Percentiles rank a stretch among this genome's conserved stretches.
phyloP scores from a whole-genome alignment of 352 stramenopile genomes.

The Phytophthora citrophthora region DNA sequence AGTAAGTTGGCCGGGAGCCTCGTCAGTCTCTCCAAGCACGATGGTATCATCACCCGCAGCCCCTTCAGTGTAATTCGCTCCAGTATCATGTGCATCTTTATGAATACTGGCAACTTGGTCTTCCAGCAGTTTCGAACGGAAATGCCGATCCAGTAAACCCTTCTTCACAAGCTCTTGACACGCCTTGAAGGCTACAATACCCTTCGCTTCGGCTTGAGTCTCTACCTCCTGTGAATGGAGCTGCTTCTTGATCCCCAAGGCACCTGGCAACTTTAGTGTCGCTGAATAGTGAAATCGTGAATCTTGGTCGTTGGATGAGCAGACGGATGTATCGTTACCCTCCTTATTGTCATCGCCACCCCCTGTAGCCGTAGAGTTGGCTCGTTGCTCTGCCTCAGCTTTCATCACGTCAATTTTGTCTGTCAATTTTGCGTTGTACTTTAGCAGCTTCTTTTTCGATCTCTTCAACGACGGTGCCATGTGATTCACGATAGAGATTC shows the following conservation, averaged over 20 bases:
- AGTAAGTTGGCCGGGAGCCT: constrained; percentile 40
- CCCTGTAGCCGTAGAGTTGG: constrained; percentile 26
- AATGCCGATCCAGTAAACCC: constrained; percentile 70
- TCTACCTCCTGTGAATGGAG: constrained; percentile 69
- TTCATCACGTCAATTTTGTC: constrained; percentile 82
- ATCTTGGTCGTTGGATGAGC: constrained; percentile 16
- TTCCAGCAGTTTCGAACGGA: constrained; percentile 73
- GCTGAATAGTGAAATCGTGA: constrained; percentile 66
- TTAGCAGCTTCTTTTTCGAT: constrained; percentile 77
- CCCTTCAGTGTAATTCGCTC: constrained; percentile 1
- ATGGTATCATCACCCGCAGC: constrained; percentile 38
- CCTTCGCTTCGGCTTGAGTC: constrained; percentile 70
- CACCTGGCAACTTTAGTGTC: constrained; percentile 64
- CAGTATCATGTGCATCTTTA: constrained; percentile 19
- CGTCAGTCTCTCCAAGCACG: constrained; percentile 39
- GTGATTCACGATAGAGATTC: constrained; percentile 52
- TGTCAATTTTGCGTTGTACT: constrained; percentile 79
- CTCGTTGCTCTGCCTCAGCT: constrained; percentile 43
- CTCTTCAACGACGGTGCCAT: constrained; percentile 65
- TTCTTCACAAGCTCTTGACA: constrained; percentile 77
- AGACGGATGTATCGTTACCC: constrained; percentile 11
- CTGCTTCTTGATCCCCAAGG: constrained; percentile 67
- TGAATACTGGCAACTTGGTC: constrained; percentile 53
- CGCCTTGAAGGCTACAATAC: constrained; percentile 84
- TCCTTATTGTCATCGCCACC: constrained; percentile 21